These are phyloP conservation scores for Fusarium duplospermum DNA, from an alignment of 2,329 filamentous ascomycete species.

Conservation along the genomic window DNA sequence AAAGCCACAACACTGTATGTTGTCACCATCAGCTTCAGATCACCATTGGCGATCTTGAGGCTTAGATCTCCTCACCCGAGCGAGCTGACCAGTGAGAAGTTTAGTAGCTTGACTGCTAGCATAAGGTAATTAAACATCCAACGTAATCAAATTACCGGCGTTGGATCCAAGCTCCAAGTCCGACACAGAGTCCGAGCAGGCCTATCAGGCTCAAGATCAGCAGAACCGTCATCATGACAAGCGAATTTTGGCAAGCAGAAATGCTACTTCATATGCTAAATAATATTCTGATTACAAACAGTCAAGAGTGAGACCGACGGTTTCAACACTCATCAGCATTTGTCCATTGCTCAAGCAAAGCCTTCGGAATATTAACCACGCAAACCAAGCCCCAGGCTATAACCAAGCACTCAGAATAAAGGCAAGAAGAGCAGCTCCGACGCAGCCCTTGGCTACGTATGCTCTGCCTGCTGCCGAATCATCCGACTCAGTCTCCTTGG, in stretches of 20 bases:
- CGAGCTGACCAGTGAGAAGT: not conserved
- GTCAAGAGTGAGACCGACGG: not conserved
- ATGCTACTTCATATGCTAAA: not conserved
- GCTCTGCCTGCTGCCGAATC: not conserved
- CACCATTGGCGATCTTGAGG: not conserved
- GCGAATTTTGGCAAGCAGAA: not conserved
- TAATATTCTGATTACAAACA: not conserved
- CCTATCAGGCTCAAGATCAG: not conserved
- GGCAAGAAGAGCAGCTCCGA: not conserved
- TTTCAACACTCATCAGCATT: not conserved
- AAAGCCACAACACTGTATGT: not conserved
- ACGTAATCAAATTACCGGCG: not conserved
- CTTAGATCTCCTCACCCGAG: not conserved
- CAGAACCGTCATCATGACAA: not conserved
- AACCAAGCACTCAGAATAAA: not conserved
- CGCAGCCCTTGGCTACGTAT: not conserved
- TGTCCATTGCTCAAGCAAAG: not conserved
- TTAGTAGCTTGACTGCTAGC: not conserved
- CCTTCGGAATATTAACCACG: not conserved
- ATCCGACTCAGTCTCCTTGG: not conserved
- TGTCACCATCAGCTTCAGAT: not conserved
- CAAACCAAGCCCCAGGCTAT: not conserved
- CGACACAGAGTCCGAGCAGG: not conserved
- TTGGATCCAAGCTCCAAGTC: not conserved
- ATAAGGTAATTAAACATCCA: not conserved